These are phyloP conservation scores for Lactarius sanguifluus DNA, from an alignment of 768 basidiomycete genomes.

Conservation along the genomic window DNA sequence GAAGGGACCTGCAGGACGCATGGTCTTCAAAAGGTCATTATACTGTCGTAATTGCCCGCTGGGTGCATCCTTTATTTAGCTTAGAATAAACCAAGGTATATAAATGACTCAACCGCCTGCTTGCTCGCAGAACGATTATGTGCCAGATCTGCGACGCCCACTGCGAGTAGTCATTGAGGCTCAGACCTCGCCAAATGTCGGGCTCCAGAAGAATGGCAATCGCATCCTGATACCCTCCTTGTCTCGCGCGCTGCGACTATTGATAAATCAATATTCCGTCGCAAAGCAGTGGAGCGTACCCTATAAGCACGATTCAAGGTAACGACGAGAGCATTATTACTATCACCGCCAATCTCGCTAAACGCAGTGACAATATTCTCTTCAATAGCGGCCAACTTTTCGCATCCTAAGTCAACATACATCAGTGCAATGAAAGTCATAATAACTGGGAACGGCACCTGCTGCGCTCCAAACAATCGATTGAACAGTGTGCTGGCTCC, in stretches of 20 bases:
- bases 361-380: conserved; percentile 71
- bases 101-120: conserved; percentile 52
- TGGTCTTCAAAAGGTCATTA: conserved; percentile 61
- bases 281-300: conserved; percentile 39
- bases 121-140: conserved; percentile 63
- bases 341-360: conserved; percentile 53
- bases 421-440: conserved; percentile 18
- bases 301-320: conserved; percentile 67
- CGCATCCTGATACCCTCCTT: conserved; percentile 64
- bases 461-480: conserved; percentile 68
- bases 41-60: conserved; percentile 68
- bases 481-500: conserved; percentile 72
- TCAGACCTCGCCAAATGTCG: conserved; percentile 66
- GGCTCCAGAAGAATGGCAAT: conserved; percentile 65
- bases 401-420: conserved; percentile 52
- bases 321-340: conserved; percentile 60
- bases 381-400: conserved; percentile 60
- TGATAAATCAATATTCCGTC: background rate
- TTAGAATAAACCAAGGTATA: background rate
- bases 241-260: conserved; percentile 55
- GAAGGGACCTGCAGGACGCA: conserved; percentile 55
- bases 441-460: conserved; percentile 44
- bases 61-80: conserved; percentile 14
- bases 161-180: conserved; percentile 59
- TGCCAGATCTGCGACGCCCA: conserved; percentile 84